Conservation (phyloP, 805 yeast genomes). For the Grigorovia transvaalensis region DNA sequence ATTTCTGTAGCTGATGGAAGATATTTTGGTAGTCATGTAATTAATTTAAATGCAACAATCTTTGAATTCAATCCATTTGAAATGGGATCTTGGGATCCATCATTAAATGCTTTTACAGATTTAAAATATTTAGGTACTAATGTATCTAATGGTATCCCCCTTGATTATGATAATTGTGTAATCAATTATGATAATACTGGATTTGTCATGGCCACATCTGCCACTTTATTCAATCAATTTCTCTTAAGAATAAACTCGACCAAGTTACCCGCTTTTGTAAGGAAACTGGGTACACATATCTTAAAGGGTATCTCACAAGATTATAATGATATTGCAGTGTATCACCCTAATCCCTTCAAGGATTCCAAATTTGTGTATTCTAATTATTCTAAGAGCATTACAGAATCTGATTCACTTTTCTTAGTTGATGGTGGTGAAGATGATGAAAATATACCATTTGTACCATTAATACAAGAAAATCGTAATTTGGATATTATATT, state of each 20-base stretch:
- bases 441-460: conserved; percentile 48
- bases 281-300: conserved; percentile 32
- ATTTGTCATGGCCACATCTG: conserved; percentile 72
- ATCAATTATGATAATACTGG: conserved; percentile 76
- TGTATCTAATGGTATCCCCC: conserved; percentile 49
- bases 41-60: conserved; percentile 58
- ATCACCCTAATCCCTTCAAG: conserved; percentile 62
- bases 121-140: conserved; percentile 61
- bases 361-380: conserved; percentile 28
- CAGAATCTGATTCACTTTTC: conserved; percentile 35
- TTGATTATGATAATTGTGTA: conserved; percentile 38
- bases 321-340: conserved; percentile 60
- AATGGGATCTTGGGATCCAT: conserved; percentile 83
- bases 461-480: conserved; percentile 51
- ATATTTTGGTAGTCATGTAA: conserved; percentile 46
- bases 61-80: conserved; percentile 58
- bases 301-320: conserved; percentile 38
- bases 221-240: conserved; percentile 65
- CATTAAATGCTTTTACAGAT: conserved; percentile 54
- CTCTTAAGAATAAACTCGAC: conserved; percentile 41
- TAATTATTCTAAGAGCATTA: conserved; percentile 31
- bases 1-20: conserved; percentile 57
- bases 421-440: conserved; percentile 71
- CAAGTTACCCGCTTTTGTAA: conserved; percentile 35
- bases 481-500: conserved; percentile 54